Evolutionary conservation across 2,329 filamentous ascomycete species (phyloP), one percentile per base, ranked within the genome.

Genomic region (Beauveria asiatica): DNA sequence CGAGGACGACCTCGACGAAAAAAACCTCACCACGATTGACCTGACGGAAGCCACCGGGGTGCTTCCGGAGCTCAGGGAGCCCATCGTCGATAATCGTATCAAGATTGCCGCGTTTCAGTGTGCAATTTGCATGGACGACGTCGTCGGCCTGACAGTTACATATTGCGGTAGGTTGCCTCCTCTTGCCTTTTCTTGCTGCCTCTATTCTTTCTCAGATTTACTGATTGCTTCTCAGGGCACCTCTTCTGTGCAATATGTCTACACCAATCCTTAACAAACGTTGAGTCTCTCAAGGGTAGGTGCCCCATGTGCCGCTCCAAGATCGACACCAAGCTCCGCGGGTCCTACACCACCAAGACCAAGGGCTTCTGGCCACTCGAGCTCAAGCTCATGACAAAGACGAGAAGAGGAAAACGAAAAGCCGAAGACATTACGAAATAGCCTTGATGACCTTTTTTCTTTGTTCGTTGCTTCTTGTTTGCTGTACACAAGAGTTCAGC

Each of bases 91-190:
- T 55, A 81, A 78, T 11, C 76, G 72, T 55, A 70, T 77, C 67
- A 83, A 81, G 68, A 70, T 88, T 17, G 75, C 77, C 49, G 74
- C 75, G 4, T 84, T 86, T 52, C 82, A 87, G 70, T 88, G 85
- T 63, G 83, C 84, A 48, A 87, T 88, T 61, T 88, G 85, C 71
- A 84, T 87, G 82, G 85, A 87, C 62, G 77, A 83, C 62, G 80
- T 77, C 27, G 80, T 78, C 1, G 74, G 76, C 30, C 66, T 88
- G 62, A 86, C 83, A 1, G 80, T 86, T 50, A 88, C 85, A 3
- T 82, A 86, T 70, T 88, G 85, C 70, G 85, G 85, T 87, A 82
- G 64, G 83, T 74, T 33, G 30, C 51, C 42, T 53, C 13, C 5
- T 53, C 13, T 9, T 21, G 13, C 37, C 37, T 23, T 9, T 27